These are phyloP conservation scores for Dothistroma pini DNA, from an alignment of 2,329 filamentous ascomycete genomes.

Conservation along the genomic window DNA sequence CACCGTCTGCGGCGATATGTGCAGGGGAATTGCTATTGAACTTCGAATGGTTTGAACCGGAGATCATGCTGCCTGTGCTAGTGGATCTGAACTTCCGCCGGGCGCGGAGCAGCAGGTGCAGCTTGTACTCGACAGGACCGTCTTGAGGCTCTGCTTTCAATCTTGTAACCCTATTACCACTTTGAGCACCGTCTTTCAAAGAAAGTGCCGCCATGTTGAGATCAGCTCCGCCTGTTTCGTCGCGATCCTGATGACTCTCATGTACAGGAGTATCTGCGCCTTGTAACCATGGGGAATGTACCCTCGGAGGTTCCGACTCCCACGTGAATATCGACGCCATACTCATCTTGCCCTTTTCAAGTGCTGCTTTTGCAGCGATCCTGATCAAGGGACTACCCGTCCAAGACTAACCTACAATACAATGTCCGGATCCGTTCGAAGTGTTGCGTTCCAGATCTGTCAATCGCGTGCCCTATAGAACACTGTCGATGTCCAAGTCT, in stretches of 20 bases:
- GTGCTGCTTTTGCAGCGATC: not conserved
- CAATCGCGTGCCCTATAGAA: not conserved
- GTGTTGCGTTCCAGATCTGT: not conserved
- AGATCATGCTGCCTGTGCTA: conserved; percentile 58
- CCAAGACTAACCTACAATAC: not conserved
- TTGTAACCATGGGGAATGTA: conserved; percentile 84
- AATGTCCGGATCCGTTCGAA: not conserved
- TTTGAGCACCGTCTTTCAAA: conserved; percentile 11
- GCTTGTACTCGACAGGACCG: conserved; percentile 93
- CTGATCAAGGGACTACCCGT: not conserved
- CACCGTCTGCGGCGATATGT: conserved; percentile 24
- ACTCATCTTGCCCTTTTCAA: not conserved
- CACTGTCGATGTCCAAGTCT: not conserved
- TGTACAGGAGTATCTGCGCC: conserved; percentile 1
- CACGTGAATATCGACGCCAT: conserved; percentile 98
- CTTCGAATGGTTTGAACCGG: conserved; percentile 50
- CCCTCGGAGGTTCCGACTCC: conserved; percentile 79
- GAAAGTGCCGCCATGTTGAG: conserved; percentile 11
- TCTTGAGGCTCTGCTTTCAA: conserved; percentile 89
- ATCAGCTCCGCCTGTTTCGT: conserved; percentile 1
- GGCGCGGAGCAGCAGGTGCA: conserved; percentile 80
- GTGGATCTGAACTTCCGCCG: conserved; percentile 69
- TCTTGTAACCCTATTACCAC: conserved; percentile 55
- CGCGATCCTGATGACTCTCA: not conserved
- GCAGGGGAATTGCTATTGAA: conserved; percentile 26